These are phyloP conservation scores for Xeromyces bisporus DNA, from an alignment of 495 filamentous ascomycete genomes.

Conservation along the genomic window DNA sequence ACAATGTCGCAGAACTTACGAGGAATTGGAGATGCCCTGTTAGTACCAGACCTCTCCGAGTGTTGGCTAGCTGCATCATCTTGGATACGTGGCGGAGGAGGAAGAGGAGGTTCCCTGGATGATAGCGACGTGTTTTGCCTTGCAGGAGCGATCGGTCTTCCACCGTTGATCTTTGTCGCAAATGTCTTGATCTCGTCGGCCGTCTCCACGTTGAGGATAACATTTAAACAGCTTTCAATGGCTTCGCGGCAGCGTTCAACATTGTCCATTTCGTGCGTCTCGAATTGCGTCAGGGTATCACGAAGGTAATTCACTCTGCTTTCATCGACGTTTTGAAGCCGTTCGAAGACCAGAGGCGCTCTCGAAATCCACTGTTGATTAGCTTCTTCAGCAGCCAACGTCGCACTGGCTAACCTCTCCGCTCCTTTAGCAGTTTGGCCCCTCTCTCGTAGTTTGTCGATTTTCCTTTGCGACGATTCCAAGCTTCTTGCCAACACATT, in stretches of 20 bases:
- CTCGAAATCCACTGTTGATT: slow-evolving; percentile 85
- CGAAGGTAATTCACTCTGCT: slow-evolving; percentile 77
- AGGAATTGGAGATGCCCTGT: slow-evolving; percentile 30
- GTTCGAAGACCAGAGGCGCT: slow-evolving; percentile 90
- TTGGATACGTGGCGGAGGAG: slow-evolving; percentile 25
- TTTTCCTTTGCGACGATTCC: slow-evolving; percentile 68
- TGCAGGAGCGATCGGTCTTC: slow-evolving; percentile 5
- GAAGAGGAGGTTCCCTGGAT: slow-evolving; percentile 9
- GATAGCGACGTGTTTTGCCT: slow-evolving; percentile 3
- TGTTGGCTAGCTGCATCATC: slow-evolving; percentile 47
- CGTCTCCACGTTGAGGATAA: slow-evolving; percentile 75
- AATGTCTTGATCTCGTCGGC: slow-evolving; percentile 82
- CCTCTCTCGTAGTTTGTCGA: slow-evolving; percentile 69
- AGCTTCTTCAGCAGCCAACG: slow-evolving; percentile 57
- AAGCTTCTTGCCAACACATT: slow-evolving; percentile 65
- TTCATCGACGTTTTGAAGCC: slow-evolving; percentile 83
- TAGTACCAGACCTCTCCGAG: slow-evolving; percentile 30
- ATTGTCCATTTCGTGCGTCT: slow-evolving; percentile 84
- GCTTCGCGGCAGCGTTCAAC: slow-evolving; percentile 59
- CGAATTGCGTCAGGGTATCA: slow-evolving; percentile 78
- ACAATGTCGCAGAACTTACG: no score
- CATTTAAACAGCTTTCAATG: slow-evolving; percentile 68
- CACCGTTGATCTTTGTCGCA: slow-evolving; percentile 34
- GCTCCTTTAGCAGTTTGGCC: slow-evolving; percentile 67
- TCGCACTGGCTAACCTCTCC: slow-evolving; percentile 62